These are phyloP conservation scores for Rhamnella rubrinervis DNA, from an alignment of 331 rosid species.

Conservation along the genomic window DNA sequence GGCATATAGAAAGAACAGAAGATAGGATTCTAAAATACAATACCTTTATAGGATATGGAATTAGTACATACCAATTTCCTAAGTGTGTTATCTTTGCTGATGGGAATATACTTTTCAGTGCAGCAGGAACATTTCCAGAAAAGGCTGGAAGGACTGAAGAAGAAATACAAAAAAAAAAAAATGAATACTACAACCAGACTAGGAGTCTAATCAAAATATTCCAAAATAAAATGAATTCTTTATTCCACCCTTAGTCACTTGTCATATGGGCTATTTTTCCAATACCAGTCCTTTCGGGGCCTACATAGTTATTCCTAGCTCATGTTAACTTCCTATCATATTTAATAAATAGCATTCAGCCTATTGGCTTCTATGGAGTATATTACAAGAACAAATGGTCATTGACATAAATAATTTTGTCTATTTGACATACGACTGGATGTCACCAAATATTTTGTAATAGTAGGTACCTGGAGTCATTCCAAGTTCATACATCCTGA, in stretches of 20 bases:
- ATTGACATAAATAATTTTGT: background rate
- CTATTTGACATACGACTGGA: background rate
- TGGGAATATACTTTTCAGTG: slow-evolving; percentile 55
- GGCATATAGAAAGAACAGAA: too few species aligned
- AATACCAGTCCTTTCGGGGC: too few species aligned
- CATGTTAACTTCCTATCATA: too few species aligned
- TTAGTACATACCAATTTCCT: slow-evolving; percentile 62
- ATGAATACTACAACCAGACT: background rate
- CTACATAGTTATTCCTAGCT: too few species aligned
- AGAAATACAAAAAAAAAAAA: slow-evolving; percentile 9
- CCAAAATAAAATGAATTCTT: too few species aligned
- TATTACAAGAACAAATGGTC: too few species aligned
- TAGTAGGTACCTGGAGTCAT: slow-evolving; percentile 72
- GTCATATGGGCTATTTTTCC: too few species aligned
- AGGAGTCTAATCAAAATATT: background rate
- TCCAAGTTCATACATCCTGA: slow-evolving; percentile 78
- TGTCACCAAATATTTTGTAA: background rate
- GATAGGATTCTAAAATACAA: too few species aligned
- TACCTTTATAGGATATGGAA: too few species aligned
- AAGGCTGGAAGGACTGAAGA: slow-evolving; percentile 75
- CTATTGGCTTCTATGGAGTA: too few species aligned
- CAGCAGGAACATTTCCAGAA: slow-evolving; percentile 83
- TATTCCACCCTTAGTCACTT: too few species aligned
- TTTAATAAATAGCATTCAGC: too few species aligned
- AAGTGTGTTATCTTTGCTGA: slow-evolving; percentile 78